Conservation (phyloP, 345 rosid species). For the Kernera saxatilis region DNA sequence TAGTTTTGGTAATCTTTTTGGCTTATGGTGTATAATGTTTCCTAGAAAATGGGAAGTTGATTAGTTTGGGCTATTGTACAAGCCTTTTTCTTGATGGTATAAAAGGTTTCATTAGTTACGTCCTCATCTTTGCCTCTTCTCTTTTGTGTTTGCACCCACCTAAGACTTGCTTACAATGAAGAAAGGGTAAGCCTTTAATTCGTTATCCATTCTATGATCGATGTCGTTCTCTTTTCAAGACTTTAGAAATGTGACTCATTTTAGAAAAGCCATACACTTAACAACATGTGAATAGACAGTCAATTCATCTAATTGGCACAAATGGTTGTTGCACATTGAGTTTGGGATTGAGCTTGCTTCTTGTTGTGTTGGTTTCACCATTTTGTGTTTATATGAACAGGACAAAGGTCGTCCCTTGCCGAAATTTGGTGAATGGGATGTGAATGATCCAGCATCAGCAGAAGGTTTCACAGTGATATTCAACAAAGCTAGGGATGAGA, state of each 20-base stretch:
- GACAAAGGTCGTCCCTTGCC: constrained; percentile 83
- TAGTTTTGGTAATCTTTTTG: constrained; percentile 7
- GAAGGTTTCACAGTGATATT: constrained; percentile 96
- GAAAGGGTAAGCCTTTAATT: not conserved
- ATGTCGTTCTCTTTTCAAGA: not conserved
- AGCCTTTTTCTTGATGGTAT: not conserved
- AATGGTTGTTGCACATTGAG: not conserved
- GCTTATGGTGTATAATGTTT: constrained; percentile 14
- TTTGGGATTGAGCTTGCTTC: not conserved
- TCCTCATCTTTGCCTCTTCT: not conserved
- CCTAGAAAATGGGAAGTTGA: not conserved
- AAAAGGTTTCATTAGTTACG: not conserved
- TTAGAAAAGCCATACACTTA: not conserved
- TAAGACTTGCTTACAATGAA: not conserved
- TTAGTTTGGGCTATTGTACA: not conserved
- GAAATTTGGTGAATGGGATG: constrained; percentile 99
- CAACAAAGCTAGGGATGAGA: constrained; percentile 95
- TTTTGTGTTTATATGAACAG: constrained; percentile 31
- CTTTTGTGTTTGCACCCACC: not conserved
- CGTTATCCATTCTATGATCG: not conserved
- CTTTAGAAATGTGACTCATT: not conserved
- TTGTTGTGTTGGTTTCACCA: not conserved
- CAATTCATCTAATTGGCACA: not conserved
- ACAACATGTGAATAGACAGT: not conserved
- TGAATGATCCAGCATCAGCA: constrained; percentile 96